Percentiles rank a stretch among this genome's conserved stretches.
Evolutionary conservation across 441 rosid species (phyloP).

Genomic region (Mallotus japonicus): DNA sequence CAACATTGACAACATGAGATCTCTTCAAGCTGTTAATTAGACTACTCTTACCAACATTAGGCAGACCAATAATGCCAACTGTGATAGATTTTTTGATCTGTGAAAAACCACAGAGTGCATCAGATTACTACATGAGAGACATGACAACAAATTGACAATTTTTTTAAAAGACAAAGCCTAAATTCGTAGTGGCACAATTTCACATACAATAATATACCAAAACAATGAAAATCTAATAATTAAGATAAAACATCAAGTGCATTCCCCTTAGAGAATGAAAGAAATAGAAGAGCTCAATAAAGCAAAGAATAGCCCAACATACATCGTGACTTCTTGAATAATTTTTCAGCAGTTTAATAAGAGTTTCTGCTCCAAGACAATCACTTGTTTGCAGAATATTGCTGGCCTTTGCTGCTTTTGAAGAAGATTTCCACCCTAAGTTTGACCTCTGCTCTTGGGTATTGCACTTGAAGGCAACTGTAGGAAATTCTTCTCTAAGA

Average conservation of each 20-base stretch:
- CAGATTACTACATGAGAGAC: slow-evolving; percentile 7
- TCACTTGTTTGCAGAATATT: slow-evolving; percentile 80
- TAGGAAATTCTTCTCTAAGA: slow-evolving; percentile 87
- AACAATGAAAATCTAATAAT: neutral
- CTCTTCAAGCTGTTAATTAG: slow-evolving; percentile 97
- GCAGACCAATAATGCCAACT: slow-evolving; percentile 89
- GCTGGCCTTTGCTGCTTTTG: slow-evolving; percentile 64
- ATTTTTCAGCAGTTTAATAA: slow-evolving; percentile 79
- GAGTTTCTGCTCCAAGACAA: slow-evolving; percentile 96
- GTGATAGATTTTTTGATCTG: slow-evolving; percentile 94
- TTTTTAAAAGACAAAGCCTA: neutral
- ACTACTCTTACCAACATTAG: slow-evolving; percentile 99
- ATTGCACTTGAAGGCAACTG: slow-evolving; percentile 96
- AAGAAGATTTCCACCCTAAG: slow-evolving; percentile 80
- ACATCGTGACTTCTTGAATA: slow-evolving; percentile 97
- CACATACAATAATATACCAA: neutral
- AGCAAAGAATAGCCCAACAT: slow-evolving; percentile 6
- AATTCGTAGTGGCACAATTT: neutral
- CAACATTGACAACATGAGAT: slow-evolving; percentile 86
- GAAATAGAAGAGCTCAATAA: slow-evolving; percentile 1
- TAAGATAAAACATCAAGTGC: neutral
- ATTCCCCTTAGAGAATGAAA: neutral
- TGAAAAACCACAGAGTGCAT: slow-evolving; percentile 16
- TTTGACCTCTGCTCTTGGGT: slow-evolving; percentile 92
- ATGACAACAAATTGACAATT: neutral